phyloP scores from a whole-genome alignment of 192 early-diverging fungal genomes.

The Diversispora epigaea region DNA sequence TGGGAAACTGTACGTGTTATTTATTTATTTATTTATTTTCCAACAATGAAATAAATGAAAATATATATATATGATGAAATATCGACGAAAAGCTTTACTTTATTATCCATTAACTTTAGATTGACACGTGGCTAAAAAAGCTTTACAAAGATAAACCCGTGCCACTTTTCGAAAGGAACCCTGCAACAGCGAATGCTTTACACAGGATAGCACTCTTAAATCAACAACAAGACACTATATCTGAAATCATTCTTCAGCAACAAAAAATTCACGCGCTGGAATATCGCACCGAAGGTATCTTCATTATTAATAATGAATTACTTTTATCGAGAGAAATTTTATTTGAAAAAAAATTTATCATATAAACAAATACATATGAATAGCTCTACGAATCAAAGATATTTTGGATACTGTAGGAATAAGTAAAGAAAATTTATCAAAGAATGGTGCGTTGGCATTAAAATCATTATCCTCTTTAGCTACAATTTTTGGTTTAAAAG shows the following conservation, averaged over 20 bases:
- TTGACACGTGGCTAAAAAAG: background rate
- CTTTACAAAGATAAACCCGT: conserved; percentile 4
- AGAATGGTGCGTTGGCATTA: background rate
- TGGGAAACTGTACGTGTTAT: background rate
- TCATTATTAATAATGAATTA: background rate
- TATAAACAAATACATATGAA: background rate
- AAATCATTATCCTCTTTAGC: background rate
- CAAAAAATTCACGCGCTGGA: background rate
- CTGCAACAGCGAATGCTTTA: background rate
- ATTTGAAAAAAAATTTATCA: background rate
- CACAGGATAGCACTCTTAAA: background rate
- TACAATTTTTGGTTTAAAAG: background rate
- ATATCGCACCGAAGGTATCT: background rate
- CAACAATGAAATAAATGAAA: too few species aligned
- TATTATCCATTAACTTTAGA: background rate
- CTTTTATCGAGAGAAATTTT: too few species aligned
- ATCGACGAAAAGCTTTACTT: background rate
- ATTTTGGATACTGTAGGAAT: background rate
- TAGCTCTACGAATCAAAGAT: conserved; percentile 1
- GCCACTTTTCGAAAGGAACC: conserved; percentile 2
- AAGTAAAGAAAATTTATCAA: background rate
- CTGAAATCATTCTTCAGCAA: background rate
- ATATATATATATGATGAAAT: too few species aligned
- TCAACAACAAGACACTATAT: background rate
- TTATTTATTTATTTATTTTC: background rate